Conservation (phyloP, 495 filamentous ascomycete species). For the Podospora pseudoanserina region DNA sequence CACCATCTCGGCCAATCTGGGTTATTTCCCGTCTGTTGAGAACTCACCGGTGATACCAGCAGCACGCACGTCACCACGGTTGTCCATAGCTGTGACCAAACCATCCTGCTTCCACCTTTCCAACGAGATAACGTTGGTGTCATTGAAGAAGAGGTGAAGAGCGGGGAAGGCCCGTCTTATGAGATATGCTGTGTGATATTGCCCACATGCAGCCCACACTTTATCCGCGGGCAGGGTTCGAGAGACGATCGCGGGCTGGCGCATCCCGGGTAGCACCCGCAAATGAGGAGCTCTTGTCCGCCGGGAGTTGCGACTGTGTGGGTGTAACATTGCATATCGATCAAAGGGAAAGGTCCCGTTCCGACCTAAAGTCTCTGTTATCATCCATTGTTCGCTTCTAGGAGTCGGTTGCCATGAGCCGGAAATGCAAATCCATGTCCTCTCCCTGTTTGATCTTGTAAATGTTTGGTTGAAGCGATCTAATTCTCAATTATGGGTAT, state of each 20-base stretch:
- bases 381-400: too few species aligned
- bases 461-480: not conserved
- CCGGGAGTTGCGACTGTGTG: not conserved
- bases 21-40: constrained; percentile 40
- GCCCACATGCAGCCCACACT: not conserved
- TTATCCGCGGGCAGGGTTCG: not conserved
- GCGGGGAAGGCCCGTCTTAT: not conserved
- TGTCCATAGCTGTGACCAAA: constrained; percentile 11
- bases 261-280: not conserved
- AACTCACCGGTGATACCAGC: not conserved
- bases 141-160: not conserved
- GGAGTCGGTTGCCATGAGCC: too few species aligned
- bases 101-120: constrained; percentile 12
- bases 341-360: not conserved
- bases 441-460: not conserved
- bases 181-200: not conserved
- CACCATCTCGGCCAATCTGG: constrained; percentile 54
- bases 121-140: not conserved
- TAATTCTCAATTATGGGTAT: not conserved
- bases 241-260: not conserved
- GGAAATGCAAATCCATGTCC: not conserved
- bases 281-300: not conserved
- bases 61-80: constrained; percentile 7
- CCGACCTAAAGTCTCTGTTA: too few species aligned
- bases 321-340: not conserved